phyloP scores from a whole-genome alignment of 148 eudicot species.

The Chenopodium suecicum region DNA sequence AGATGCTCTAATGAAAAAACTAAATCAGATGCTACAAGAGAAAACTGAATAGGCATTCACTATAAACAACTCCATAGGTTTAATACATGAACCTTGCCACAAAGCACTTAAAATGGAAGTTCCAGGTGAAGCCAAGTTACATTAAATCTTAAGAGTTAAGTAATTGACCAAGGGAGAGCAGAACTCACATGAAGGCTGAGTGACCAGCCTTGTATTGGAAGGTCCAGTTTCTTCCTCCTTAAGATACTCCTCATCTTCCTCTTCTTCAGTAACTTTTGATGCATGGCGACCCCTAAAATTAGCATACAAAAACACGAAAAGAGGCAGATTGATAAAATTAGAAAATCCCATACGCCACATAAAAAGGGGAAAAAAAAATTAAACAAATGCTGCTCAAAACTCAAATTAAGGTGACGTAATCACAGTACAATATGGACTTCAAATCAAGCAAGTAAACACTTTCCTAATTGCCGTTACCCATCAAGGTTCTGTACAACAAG shows the following conservation, averaged over 20 bases:
- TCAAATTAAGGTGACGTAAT: neutral
- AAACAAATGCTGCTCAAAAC: neutral
- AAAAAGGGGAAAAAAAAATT: neutral
- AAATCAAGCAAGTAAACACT: neutral
- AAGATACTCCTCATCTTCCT: conserved; percentile 91
- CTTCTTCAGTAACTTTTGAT: conserved; percentile 93
- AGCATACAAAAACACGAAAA: neutral
- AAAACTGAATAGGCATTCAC: neutral
- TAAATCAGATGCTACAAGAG: neutral
- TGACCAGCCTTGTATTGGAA: conserved; percentile 78
- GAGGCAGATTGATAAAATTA: neutral
- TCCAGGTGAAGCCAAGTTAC: neutral
- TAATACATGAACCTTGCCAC: neutral
- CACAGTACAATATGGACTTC: neutral
- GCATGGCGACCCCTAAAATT: conserved; percentile 92
- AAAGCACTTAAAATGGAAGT: neutral
- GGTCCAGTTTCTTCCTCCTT: conserved; percentile 97
- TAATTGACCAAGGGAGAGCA: conserved; percentile 1
- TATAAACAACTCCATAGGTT: neutral
- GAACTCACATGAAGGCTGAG: conserved; percentile 85
- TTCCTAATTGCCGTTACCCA: neutral
- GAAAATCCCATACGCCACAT: neutral
- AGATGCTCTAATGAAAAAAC: neutral
- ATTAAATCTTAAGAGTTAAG: neutral
- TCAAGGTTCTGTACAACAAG: neutral